Conservation (phyloP, 345 rosid species). For the Salix caprea region DNA sequence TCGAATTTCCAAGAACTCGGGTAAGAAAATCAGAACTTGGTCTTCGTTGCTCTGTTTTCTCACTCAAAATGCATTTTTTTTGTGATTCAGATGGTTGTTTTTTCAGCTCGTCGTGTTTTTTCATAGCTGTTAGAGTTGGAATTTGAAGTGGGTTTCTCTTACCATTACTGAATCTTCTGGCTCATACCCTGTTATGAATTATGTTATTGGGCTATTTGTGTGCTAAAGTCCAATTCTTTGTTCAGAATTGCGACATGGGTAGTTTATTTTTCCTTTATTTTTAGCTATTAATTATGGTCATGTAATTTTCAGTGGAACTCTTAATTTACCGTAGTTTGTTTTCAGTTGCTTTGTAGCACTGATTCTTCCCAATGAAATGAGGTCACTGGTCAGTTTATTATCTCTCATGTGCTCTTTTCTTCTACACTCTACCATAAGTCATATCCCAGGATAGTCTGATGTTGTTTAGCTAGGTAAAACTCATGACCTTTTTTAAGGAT, state of each 20-base stretch:
- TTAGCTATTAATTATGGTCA: background rate
- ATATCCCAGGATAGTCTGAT: background rate
- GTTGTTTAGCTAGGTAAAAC: background rate
- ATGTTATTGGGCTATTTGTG: background rate
- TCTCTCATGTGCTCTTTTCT: background rate
- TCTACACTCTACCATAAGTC: background rate
- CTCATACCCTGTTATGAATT: background rate
- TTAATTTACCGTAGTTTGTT: background rate
- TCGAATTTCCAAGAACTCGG: slow-evolving; percentile 3
- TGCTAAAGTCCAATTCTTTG: background rate
- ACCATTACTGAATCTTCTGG: slow-evolving; percentile 7
- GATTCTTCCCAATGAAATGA: background rate
- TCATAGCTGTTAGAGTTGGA: slow-evolving; percentile 1
- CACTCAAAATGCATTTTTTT: background rate
- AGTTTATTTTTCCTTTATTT: background rate
- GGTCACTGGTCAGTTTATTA: background rate
- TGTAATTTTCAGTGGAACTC: background rate
- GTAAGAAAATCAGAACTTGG: slow-evolving; percentile 7
- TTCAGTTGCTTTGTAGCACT: background rate
- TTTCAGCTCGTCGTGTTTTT: background rate
- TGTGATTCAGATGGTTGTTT: background rate
- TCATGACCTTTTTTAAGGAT: background rate
- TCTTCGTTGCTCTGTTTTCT: background rate
- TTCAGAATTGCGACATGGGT: background rate
- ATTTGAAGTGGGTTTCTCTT: background rate